Conservation (phyloP, 1,139 yeast genomes). For the Hansenula sp. region DNA sequence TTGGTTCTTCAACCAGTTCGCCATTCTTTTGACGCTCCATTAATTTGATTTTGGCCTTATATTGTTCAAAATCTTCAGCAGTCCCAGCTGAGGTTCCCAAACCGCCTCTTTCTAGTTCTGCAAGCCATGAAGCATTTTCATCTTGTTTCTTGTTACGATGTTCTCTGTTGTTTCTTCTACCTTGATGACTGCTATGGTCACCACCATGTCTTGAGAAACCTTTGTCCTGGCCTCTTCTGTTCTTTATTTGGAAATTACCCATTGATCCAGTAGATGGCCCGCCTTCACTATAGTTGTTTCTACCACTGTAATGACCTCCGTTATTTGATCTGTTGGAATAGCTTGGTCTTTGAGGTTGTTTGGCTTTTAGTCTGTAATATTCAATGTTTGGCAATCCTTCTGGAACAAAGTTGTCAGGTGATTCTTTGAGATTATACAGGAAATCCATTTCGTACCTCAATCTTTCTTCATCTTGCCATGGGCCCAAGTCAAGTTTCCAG, state of each 20-base stretch:
- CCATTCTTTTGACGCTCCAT: constrained; percentile 54
- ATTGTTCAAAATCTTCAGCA: constrained; percentile 66
- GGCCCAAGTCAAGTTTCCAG: constrained; percentile 1
- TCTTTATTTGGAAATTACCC: constrained; percentile 23
- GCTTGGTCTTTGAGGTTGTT: constrained; percentile 8
- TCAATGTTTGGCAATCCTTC: constrained; percentile 19
- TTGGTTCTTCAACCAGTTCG: constrained; percentile 27
- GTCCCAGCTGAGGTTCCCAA: constrained; percentile 47
- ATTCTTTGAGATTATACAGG: constrained; percentile 1
- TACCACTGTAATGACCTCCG: constrained; percentile 10
- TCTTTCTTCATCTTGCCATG: constrained; percentile 17
- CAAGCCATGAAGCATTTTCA: constrained; percentile 47
- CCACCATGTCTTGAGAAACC: constrained; percentile 5
- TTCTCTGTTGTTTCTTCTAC: constrained; percentile 16
- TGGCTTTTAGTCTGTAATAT: constrained; percentile 17
- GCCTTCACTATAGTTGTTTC: constrained; percentile 15
- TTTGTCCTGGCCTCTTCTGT: constrained; percentile 4
- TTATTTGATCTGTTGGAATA: constrained; percentile 8
- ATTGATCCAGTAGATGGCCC: constrained; percentile 17
- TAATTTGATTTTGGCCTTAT: constrained; percentile 60
- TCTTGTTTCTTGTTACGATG: constrained; percentile 23
- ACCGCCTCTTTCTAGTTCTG: constrained; percentile 32
- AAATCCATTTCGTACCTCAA: constrained; percentile 9
- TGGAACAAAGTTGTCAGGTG: constrained; percentile 6
- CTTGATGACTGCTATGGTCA: constrained; percentile 11